phyloP scores from a whole-genome alignment of 2,329 filamentous ascomycete genomes.

The Periconia sp. region DNA sequence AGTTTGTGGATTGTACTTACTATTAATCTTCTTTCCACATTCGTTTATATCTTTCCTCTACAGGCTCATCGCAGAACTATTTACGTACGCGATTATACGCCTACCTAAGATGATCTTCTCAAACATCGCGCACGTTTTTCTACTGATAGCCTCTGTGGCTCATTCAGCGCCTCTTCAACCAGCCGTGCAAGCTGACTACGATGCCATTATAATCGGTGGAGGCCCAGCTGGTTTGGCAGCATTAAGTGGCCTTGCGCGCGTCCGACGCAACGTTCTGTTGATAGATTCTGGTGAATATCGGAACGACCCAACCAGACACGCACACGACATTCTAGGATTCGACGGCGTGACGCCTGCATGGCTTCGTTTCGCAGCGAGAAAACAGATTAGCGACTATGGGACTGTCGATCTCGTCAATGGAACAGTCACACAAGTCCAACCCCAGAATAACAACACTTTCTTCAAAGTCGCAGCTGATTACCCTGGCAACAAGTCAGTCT shows the following conservation, averaged over 20 bases:
- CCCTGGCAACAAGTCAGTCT: neutral
- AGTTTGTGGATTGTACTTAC: too few species aligned
- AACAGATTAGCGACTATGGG: slow-evolving; percentile 1
- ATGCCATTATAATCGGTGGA: slow-evolving; percentile 2
- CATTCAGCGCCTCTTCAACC: too few species aligned
- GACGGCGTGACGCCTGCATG: slow-evolving; percentile 3
- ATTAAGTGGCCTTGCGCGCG: slow-evolving; percentile 1
- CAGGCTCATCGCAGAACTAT: too few species aligned
- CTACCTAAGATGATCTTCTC: too few species aligned
- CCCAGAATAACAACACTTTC: neutral
- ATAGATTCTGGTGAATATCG: slow-evolving; percentile 2
- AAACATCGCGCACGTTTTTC: too few species aligned
- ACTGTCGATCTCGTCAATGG: slow-evolving; percentile 2
- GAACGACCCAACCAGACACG: slow-evolving; percentile 2
- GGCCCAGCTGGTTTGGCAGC: slow-evolving; percentile 2
- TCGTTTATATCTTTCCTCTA: too few species aligned
- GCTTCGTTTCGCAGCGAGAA: slow-evolving; percentile 1
- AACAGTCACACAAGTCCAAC: neutral
- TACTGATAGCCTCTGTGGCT: too few species aligned
- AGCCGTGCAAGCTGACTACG: neutral
- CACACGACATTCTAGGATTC: slow-evolving; percentile 1
- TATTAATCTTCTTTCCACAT: too few species aligned
- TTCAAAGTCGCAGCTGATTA: neutral
- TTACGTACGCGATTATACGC: too few species aligned
- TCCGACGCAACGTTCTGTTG: slow-evolving; percentile 2